Evolutionary conservation across 2,329 filamentous ascomycete genomes (phyloP).

Genomic region (Xylaria sp.): DNA sequence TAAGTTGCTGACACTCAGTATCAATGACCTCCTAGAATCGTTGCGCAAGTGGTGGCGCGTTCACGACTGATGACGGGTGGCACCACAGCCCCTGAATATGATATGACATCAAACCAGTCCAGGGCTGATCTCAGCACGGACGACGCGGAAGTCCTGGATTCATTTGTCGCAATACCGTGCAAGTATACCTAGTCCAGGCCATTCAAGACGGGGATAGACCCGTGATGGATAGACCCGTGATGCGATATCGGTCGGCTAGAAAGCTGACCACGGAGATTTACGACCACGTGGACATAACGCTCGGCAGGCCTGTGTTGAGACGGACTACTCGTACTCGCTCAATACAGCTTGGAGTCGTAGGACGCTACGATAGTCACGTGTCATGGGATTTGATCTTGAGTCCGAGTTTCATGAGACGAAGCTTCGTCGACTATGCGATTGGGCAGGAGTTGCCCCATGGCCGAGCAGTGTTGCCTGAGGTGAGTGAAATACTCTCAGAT

Average conservation of each 20-base stretch:
- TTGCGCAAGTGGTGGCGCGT: slow-evolving; percentile 3
- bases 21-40: background rate
- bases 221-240: slow-evolving; percentile 7
- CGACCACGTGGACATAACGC: slow-evolving; percentile 15
- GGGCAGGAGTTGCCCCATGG: background rate
- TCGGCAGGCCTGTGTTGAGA: background rate
- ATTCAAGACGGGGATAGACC: background rate
- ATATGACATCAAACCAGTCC: slow-evolving; percentile 14
- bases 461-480: background rate
- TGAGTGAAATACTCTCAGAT: no score
- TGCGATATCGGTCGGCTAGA: background rate
- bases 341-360: background rate
- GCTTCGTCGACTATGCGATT: background rate
- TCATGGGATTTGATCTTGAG: background rate
- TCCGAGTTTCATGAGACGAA: background rate
- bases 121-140: slow-evolving; percentile 5
- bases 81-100: slow-evolving; percentile 1
- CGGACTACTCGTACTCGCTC: background rate
- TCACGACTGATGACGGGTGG: slow-evolving; percentile 10
- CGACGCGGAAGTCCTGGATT: slow-evolving; percentile 10
- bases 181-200: background rate
- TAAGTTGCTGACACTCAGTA: background rate
- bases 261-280: slow-evolving; percentile 4
- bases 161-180: slow-evolving; percentile 2
- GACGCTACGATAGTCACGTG: background rate